phyloP scores from a whole-genome alignment of 1,284 basidiomycete genomes.

The Apiotrichum veenhuisii region DNA sequence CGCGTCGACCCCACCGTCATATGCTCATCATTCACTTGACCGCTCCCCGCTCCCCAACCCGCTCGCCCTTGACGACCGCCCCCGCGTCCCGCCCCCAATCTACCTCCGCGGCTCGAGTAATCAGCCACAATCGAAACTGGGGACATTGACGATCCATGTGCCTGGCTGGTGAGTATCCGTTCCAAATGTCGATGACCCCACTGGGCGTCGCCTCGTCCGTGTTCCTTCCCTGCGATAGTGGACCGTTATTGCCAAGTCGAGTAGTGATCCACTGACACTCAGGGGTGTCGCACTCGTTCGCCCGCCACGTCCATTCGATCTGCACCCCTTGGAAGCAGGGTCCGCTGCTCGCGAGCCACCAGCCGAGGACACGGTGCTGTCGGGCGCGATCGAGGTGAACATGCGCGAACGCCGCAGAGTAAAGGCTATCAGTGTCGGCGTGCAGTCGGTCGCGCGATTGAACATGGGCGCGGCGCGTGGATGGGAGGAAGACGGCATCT shows the following conservation, averaged over 20 bases:
- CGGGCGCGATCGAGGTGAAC: conserved; percentile 41
- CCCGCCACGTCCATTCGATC: conserved; percentile 31
- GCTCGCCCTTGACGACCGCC: conserved; percentile 31
- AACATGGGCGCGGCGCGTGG: conserved; percentile 32
- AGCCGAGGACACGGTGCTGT: conserved; percentile 42
- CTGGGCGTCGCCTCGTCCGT: no score
- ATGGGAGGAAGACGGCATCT: conserved; percentile 47
- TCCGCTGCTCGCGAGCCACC: conserved; percentile 31
- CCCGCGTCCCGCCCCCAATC: conserved; percentile 41
- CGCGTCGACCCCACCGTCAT: conserved; percentile 28
- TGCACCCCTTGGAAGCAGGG: conserved; percentile 34
- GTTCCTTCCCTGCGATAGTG: no score
- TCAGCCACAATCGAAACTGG: conserved; percentile 27
- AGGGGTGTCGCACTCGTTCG: conserved; percentile 41
- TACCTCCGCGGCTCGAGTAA: conserved; percentile 34
- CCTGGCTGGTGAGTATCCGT: conserved; percentile 43
- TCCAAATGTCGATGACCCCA: no score
- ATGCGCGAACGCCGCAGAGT: conserved; percentile 45
- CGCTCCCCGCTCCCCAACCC: conserved; percentile 32
- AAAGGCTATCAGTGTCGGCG: conserved; percentile 41
- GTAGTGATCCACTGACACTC: neutral
- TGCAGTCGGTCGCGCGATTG: conserved; percentile 37
- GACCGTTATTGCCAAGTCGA: no score
- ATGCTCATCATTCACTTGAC: conserved; percentile 35
- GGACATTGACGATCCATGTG: conserved; percentile 36